These are phyloP conservation scores for Fusarium torreyae DNA, from an alignment of 2,329 filamentous ascomycete species.

Conservation along the genomic window DNA sequence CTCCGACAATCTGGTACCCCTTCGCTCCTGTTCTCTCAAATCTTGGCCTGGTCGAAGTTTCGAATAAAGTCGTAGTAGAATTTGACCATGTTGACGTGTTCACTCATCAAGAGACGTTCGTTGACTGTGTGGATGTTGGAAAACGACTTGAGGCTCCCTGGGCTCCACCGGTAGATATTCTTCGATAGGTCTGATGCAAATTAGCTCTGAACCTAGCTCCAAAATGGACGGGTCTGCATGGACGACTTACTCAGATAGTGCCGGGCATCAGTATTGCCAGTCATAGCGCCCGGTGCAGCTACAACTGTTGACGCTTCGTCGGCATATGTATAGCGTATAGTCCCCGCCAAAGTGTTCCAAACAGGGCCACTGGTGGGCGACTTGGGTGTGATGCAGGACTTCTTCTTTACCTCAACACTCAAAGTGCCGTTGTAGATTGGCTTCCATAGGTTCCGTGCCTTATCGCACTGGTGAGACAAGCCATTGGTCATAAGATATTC, in stretches of 20 bases:
- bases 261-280: constrained; percentile 28
- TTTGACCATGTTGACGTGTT: constrained; percentile 20
- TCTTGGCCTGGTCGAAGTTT: constrained; percentile 6
- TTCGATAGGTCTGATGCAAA: constrained; percentile 5
- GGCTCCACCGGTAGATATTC: constrained; percentile 20
- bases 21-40: not conserved
- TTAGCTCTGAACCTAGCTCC: not conserved
- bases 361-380: constrained; percentile 6
- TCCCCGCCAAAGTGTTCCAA: constrained; percentile 27
- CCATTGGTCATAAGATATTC: not conserved
- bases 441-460: not conserved
- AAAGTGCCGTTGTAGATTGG: not conserved
- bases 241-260: constrained; percentile 23
- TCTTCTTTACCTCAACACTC: not conserved
- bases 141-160: constrained; percentile 11
- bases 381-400: not conserved
- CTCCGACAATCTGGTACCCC: not conserved
- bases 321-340: constrained; percentile 6
- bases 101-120: constrained; percentile 25
- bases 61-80: constrained; percentile 29
- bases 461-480: not conserved
- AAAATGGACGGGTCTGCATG: not conserved
- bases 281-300: constrained; percentile 26
- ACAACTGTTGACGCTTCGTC: not conserved
- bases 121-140: constrained; percentile 18